Percentiles rank a stretch among this genome's conserved stretches.
Evolutionary conservation across 2,329 filamentous ascomycete species (phyloP).

Genomic region (Alternaria novae-zelandiae): DNA sequence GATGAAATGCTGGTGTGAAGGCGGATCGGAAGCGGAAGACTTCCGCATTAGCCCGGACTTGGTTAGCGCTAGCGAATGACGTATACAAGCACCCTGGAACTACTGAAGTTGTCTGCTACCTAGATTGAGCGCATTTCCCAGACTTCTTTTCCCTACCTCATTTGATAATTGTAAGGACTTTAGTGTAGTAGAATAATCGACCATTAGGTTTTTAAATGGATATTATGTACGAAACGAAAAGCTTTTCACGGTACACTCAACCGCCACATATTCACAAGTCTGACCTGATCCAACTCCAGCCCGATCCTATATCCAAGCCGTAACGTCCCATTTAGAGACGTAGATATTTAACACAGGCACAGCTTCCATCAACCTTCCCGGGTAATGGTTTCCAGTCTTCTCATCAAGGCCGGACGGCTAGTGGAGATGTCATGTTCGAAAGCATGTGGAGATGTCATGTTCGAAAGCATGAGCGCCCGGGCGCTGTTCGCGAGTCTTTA

Average conservation of each 20-base stretch:
- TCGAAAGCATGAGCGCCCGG: constrained; percentile 20
- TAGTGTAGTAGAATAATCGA: neutral
- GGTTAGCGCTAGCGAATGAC: neutral
- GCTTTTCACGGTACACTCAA: neutral
- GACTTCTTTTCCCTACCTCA: neutral
- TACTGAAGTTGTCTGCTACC: neutral
- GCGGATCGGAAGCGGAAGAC: neutral
- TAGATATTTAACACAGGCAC: fast-evolving
- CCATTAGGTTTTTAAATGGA: neutral
- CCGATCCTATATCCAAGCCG: neutral
- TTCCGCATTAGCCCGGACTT: neutral
- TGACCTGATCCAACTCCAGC: neutral
- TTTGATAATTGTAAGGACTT: neutral
- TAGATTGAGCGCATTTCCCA: neutral
- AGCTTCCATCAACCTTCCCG: neutral
- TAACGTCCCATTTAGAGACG: neutral
- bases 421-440: constrained; percentile 14
- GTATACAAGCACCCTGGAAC: neutral
- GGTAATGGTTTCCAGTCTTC: fast-evolving
- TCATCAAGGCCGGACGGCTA: neutral
- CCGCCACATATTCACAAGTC: neutral
- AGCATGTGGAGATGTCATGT: constrained; percentile 5
- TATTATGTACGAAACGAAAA: neutral
- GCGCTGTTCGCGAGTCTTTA: constrained; percentile 5
- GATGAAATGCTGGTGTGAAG: neutral